Percentiles rank a stretch among this genome's conserved stretches.
These are phyloP conservation scores for Chaetoscypha palmicola DNA, from an alignment of 2,329 filamentous ascomycete species.

Conservation along the genomic window DNA sequence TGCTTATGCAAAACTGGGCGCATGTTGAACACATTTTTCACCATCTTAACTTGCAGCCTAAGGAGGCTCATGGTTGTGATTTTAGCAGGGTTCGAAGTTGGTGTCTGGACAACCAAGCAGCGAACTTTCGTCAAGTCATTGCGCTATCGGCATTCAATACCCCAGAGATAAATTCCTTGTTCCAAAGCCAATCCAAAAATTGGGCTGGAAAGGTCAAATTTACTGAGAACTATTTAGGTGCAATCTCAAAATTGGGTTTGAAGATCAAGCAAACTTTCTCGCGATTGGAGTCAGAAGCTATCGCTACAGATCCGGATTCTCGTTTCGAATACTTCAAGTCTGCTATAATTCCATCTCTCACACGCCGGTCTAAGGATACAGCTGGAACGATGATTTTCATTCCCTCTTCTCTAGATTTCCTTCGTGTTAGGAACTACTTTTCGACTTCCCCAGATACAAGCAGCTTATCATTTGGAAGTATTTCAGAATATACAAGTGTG, in stretches of 20 bases:
- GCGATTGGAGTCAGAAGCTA: constrained; percentile 66
- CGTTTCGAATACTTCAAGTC: constrained; percentile 88
- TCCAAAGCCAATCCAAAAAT: constrained; percentile 71
- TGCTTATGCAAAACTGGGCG: constrained; percentile 98
- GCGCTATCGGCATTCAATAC: constrained; percentile 77
- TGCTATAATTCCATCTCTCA: constrained; percentile 68
- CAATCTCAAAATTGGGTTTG: constrained; percentile 65
- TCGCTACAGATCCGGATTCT: constrained; percentile 73
- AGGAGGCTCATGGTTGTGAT: constrained; percentile 85
- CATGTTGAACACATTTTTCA: constrained; percentile 88
- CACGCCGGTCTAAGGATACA: constrained; percentile 57
- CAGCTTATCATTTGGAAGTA: constrained; percentile 63
- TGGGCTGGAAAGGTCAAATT: constrained; percentile 72
- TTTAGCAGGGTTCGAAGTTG: constrained; percentile 83
- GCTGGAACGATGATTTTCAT: constrained; percentile 80
- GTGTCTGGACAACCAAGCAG: constrained; percentile 86
- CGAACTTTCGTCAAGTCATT: constrained; percentile 77
- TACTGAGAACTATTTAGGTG: constrained; percentile 57
- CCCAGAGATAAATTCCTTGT: constrained; percentile 77
- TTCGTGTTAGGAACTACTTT: constrained; percentile 88
- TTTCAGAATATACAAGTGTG: constrained; percentile 81
- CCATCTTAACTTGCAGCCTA: constrained; percentile 84
- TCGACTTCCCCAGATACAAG: constrained; percentile 57
- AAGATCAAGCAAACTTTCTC: constrained; percentile 82
- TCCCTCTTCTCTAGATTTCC: constrained; percentile 90